phyloP scores from a whole-genome alignment of 768 basidiomycete genomes.

The Agrocybe chaxingu region DNA sequence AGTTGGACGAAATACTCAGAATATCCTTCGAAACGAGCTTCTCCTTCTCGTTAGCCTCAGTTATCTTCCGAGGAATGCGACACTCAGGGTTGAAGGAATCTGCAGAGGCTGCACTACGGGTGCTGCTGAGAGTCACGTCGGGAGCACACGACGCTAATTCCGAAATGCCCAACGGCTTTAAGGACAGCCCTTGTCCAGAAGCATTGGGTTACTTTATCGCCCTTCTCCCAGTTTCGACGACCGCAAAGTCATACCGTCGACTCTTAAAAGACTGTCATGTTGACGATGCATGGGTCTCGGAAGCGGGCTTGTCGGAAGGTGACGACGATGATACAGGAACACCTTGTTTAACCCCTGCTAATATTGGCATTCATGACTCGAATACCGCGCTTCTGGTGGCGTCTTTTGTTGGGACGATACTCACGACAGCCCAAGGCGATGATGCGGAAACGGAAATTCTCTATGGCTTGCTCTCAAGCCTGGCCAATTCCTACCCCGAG shows the following conservation, averaged over 20 bases:
- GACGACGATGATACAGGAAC: conserved; percentile 43
- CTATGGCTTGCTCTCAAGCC: conserved; percentile 71
- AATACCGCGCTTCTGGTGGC: conserved; percentile 68
- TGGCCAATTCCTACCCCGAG: conserved; percentile 67
- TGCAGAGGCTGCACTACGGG: conserved; percentile 60
- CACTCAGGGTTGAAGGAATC: conserved; percentile 60
- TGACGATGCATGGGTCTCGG: conserved; percentile 40
- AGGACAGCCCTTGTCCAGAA: conserved; percentile 50
- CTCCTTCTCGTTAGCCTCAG: conserved; percentile 77
- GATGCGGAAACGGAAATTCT: conserved; percentile 81
- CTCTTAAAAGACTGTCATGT: conserved; percentile 65
- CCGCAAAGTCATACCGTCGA: conserved; percentile 48
- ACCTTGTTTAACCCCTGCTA: conserved; percentile 50
- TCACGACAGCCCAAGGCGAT: conserved; percentile 72
- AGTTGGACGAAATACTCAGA: conserved; percentile 70
- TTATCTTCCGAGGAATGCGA: conserved; percentile 86
- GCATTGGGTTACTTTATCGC: conserved; percentile 79
- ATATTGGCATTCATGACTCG: conserved; percentile 61
- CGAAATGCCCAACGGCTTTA: conserved; percentile 32
- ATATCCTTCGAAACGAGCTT: conserved; percentile 78
- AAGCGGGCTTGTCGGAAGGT: conserved; percentile 31
- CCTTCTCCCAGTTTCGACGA: conserved; percentile 66
- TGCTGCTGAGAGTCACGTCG: conserved; percentile 60
- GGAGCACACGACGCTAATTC: conserved; percentile 30
- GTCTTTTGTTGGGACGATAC: conserved; percentile 74